These are phyloP conservation scores for Aspergillus baeticus DNA, from an alignment of 495 filamentous ascomycete species.

Conservation along the genomic window DNA sequence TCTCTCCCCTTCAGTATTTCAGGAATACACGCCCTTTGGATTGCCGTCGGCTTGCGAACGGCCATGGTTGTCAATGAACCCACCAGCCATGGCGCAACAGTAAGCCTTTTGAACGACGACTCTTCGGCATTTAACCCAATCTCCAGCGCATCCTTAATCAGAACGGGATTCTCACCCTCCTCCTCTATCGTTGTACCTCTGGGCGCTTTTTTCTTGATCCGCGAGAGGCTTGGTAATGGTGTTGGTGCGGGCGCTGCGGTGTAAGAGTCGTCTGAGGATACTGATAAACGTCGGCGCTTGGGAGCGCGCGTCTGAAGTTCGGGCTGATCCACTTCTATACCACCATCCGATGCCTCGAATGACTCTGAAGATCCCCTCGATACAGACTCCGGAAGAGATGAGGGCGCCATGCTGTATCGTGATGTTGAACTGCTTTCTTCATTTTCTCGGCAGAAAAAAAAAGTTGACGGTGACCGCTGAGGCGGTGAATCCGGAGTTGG, in stretches of 20 bases:
- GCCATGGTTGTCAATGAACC: constrained; percentile 81
- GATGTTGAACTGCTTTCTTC: constrained; percentile 15
- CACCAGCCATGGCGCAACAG: constrained; percentile 86
- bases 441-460: constrained; percentile 42
- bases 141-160: constrained; percentile 44
- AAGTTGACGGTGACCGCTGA: constrained; percentile 22
- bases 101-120: constrained; percentile 70
- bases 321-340: constrained; percentile 11
- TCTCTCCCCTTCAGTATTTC: constrained; percentile 86
- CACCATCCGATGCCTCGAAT: constrained; percentile 22
- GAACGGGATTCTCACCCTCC: constrained; percentile 35
- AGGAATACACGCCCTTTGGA: constrained; percentile 89
- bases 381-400: constrained; percentile 22
- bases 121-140: constrained; percentile 41
- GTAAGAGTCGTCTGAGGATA: constrained; percentile 39
- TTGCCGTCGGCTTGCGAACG: constrained; percentile 83
- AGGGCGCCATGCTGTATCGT: constrained; percentile 34
- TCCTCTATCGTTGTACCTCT: constrained; percentile 17
- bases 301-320: constrained; percentile 32
- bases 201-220: constrained; percentile 45
- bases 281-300: constrained; percentile 45
- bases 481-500: constrained; percentile 28
- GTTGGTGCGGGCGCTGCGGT: constrained; percentile 36
- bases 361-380: constrained; percentile 25
- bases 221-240: constrained; percentile 43